phyloP scores from a whole-genome alignment of 2,329 filamentous ascomycete genomes.

The Huntiella moniliformis region DNA sequence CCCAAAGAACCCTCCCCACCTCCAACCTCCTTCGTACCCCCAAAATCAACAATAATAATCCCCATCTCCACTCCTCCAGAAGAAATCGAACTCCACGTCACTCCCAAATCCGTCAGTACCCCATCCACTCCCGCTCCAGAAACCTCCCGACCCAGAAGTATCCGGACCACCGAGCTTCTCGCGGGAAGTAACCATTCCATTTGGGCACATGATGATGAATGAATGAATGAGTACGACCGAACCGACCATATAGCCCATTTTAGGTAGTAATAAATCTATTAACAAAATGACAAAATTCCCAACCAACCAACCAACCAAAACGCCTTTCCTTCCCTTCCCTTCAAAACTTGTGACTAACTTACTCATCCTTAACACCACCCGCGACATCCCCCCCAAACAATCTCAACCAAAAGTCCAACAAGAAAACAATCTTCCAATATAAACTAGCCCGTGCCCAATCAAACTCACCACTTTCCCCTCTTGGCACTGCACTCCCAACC shows the following conservation, averaged over 20 bases:
- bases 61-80: no score
- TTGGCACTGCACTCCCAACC: slow-evolving; percentile 58
- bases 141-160: background rate
- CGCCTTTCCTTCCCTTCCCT: background rate
- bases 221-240: no score
- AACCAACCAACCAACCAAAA: slow-evolving; percentile 1
- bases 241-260: no score
- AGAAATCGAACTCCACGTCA: no score
- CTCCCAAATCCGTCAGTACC: no score
- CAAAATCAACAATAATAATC: no score
- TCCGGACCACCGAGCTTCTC: background rate
- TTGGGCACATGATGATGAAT: background rate
- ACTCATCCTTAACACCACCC: slow-evolving; percentile 40
- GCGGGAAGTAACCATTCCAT: background rate
- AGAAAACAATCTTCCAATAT: slow-evolving; percentile 50
- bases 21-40: no score
- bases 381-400: slow-evolving; percentile 41
- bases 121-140: no score
- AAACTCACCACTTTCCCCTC: slow-evolving; percentile 55
- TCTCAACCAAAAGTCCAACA: slow-evolving; percentile 37
- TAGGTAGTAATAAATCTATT: background rate
- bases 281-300: background rate
- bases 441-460: slow-evolving; percentile 52
- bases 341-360: slow-evolving; percentile 3
- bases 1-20: no score